Conservation (phyloP, 805 yeast species). For the Danielia oregonensis region DNA sequence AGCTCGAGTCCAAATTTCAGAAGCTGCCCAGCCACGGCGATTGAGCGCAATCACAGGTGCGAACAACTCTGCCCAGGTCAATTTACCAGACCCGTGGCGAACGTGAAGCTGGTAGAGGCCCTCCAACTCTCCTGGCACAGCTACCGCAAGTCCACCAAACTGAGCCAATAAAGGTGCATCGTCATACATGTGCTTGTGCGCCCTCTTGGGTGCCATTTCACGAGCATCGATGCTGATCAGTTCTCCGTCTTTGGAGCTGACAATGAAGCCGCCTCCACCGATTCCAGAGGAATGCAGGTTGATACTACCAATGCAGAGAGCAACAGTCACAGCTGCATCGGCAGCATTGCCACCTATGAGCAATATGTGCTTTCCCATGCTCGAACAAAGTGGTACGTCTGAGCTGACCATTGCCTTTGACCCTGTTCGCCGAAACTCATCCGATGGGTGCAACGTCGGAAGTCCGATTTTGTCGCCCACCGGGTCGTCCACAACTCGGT, state of each 20-base stretch:
- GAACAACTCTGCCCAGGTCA: slow-evolving; percentile 69
- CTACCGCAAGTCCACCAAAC: slow-evolving; percentile 86
- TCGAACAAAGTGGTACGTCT: slow-evolving; percentile 62
- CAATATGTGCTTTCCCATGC: slow-evolving; percentile 56
- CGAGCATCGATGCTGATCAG: slow-evolving; percentile 76
- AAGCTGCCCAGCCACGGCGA: slow-evolving; percentile 44
- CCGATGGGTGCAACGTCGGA: slow-evolving; percentile 44
- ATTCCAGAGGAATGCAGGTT: slow-evolving; percentile 84
- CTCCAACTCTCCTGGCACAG: slow-evolving; percentile 85
- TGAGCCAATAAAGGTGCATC: slow-evolving; percentile 47
- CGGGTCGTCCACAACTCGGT: slow-evolving; percentile 12
- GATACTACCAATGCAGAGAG: slow-evolving; percentile 81
- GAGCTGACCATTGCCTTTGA: slow-evolving; percentile 60
- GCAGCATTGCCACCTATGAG: slow-evolving; percentile 75
- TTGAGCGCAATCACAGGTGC: slow-evolving; percentile 71
- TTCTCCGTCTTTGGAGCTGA: slow-evolving; percentile 29
- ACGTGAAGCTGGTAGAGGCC: slow-evolving; percentile 67
- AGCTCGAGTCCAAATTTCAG: slow-evolving; percentile 27
- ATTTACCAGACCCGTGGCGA: slow-evolving; percentile 65
- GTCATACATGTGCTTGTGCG: slow-evolving; percentile 64
- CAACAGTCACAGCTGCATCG: slow-evolving; percentile 87
- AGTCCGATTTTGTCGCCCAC: slow-evolving; percentile 18
- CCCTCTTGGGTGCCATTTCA: slow-evolving; percentile 73
- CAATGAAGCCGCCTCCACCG: slow-evolving; percentile 88
- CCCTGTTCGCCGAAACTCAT: slow-evolving; percentile 37